Percentiles rank a stretch among this genome's conserved stretches.
Conservation (phyloP, 1,284 basidiomycete genomes). For the Neotropicomus parvogracilis region DNA sequence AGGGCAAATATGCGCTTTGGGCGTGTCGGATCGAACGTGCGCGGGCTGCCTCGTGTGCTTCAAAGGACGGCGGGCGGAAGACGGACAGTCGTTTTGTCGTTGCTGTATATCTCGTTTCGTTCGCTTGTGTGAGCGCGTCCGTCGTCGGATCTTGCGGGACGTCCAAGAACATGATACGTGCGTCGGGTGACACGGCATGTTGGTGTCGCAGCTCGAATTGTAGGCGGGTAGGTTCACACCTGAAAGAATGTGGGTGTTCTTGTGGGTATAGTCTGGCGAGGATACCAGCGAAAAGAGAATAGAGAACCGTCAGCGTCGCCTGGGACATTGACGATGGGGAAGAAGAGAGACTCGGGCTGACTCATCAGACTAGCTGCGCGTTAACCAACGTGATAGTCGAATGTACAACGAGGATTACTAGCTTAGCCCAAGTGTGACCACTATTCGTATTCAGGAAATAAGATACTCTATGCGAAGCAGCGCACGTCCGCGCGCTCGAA, state of each 20-base stretch:
- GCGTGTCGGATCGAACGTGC: constrained; percentile 46
- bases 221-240: constrained; percentile 28
- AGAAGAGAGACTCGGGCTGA: constrained; percentile 19
- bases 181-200: constrained; percentile 54
- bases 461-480: constrained; percentile 6
- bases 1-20: constrained; percentile 47
- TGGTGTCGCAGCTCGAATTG: constrained; percentile 64
- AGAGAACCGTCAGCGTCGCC: constrained; percentile 41
- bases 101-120: constrained; percentile 37
- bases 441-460: constrained; percentile 11
- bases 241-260: constrained; percentile 2
- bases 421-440: not conserved
- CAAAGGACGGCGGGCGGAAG: constrained; percentile 50
- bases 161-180: constrained; percentile 62
- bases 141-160: constrained; percentile 27
- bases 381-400: not conserved
- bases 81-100: constrained; percentile 39
- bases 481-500: not conserved
- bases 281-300: constrained; percentile 37
- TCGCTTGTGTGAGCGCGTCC: constrained; percentile 5
- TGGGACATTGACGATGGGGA: constrained; percentile 43
- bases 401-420: constrained; percentile 8
- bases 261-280: constrained; percentile 20
- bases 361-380: constrained; percentile 18
- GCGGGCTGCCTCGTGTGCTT: constrained; percentile 49